phyloP scores from a whole-genome alignment of 108 stramenopile species.

The Mayamaea pseudoterrestris region DNA sequence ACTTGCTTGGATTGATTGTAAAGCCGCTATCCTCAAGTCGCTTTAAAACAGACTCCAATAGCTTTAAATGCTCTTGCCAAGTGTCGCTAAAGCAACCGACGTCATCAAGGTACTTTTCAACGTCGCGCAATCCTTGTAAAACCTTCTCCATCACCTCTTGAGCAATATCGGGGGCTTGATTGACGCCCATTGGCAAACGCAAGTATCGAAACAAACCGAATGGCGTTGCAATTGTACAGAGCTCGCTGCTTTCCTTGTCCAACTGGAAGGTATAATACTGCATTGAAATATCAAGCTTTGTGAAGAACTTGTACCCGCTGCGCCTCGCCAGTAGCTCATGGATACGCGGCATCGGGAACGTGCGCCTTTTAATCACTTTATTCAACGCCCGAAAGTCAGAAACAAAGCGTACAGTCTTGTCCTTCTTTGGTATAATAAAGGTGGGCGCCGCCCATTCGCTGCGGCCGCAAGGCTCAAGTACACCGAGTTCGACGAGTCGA shows the following conservation, averaged over 20 bases:
- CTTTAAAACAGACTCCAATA: slow-evolving; percentile 6
- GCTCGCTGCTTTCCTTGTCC: slow-evolving; percentile 11
- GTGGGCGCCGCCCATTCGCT: slow-evolving; percentile 6
- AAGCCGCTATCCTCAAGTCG: slow-evolving; percentile 7
- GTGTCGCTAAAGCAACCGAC: slow-evolving; percentile 19
- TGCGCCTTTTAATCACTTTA: slow-evolving; percentile 8
- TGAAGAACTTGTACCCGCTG: slow-evolving; percentile 5
- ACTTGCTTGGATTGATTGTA: slow-evolving; percentile 29
- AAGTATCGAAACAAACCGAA: slow-evolving; percentile 30
- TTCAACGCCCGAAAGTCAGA: slow-evolving; percentile 29
- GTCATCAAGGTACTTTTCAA: slow-evolving; percentile 37
- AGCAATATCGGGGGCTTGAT: slow-evolving; percentile 29
- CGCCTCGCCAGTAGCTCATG: not conserved
- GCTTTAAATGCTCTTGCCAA: slow-evolving; percentile 21
- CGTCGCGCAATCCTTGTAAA: slow-evolving; percentile 11
- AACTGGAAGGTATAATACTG: slow-evolving; percentile 22
- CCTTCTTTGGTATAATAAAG: slow-evolving; percentile 29
- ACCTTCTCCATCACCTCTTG: slow-evolving; percentile 6
- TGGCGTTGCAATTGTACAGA: slow-evolving; percentile 29
- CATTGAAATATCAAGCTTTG: slow-evolving; percentile 18
- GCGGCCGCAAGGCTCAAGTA: slow-evolving; percentile 4
- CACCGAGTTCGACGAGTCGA: slow-evolving; percentile 8
- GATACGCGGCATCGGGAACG: slow-evolving; percentile 10
- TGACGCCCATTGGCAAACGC: slow-evolving; percentile 34
- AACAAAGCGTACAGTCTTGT: slow-evolving; percentile 3